Percentiles rank a stretch among this genome's conserved stretches.
Conservation (phyloP, 2,329 filamentous ascomycete genomes). For the Hymenoscyphus fraxineus region DNA sequence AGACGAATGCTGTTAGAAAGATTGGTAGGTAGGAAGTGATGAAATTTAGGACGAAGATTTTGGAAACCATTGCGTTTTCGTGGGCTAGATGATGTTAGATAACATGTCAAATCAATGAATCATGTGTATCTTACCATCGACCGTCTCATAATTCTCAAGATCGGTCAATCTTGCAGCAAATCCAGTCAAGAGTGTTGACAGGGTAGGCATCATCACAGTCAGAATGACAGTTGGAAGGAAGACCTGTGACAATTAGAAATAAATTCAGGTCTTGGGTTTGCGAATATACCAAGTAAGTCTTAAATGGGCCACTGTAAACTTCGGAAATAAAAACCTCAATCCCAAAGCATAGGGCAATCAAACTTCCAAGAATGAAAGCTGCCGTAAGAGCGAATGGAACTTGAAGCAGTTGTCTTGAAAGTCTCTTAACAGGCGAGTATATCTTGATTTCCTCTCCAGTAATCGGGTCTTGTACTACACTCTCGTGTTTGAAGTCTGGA, state of each 20-base stretch:
- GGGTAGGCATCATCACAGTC: slow-evolving; percentile 74
- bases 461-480: slow-evolving; percentile 70
- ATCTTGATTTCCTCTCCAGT: slow-evolving; percentile 60
- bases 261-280: not conserved
- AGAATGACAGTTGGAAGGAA: slow-evolving; percentile 87
- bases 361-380: slow-evolving; percentile 65
- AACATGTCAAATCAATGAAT: not conserved
- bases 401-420: slow-evolving; percentile 61
- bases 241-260: slow-evolving; percentile 47
- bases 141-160: slow-evolving; percentile 88
- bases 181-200: slow-evolving; percentile 70
- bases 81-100: slow-evolving; percentile 51
- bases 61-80: slow-evolving; percentile 79
- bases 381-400: slow-evolving; percentile 76
- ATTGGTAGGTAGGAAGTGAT: slow-evolving; percentile 92
- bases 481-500: slow-evolving; percentile 74
- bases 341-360: slow-evolving; percentile 84
- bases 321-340: slow-evolving; percentile 96
- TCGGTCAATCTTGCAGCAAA: slow-evolving; percentile 75
- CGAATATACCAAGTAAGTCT: slow-evolving; percentile 68
- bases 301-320: slow-evolving; percentile 85
- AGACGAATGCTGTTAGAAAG: slow-evolving; percentile 90
- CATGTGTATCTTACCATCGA: slow-evolving; percentile 50
- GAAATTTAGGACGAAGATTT: slow-evolving; percentile 95
- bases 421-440: slow-evolving; percentile 60